Base-by-base conservation (phyloP, 768 basidiomycete genomes). In the Lactifluus echinatus region DNA sequence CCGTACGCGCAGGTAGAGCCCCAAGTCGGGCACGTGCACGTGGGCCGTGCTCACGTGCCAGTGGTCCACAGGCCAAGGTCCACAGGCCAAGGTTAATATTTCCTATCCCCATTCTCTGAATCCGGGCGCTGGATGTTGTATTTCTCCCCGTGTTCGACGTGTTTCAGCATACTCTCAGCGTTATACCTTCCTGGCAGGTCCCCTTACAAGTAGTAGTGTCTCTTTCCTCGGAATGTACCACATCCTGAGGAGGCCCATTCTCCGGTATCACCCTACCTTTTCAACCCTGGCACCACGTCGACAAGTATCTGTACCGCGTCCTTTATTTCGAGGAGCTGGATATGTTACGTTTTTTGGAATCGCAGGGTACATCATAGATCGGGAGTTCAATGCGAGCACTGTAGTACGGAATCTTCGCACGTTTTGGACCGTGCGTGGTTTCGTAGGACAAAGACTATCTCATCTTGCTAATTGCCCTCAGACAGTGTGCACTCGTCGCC, bases 401-500 rank as follows among this genome's bases (percentile, higher is more conserved):
- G 63, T 79, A 2, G 64, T 63, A 4, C 68, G 81, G 53, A 81
- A 77, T 65, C 46, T 76, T 49, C 70, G 77, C 36, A 81, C 80
- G 2, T 66, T 76, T 8, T 79, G 74, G 71, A 72, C 76, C 36
- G 80, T 81, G 67, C 69, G 73, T 69, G 24, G 10, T 42, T 40
- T 19, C 43, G 42, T 29, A 12, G 31, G 23, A 39, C 43, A 21
- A 39, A 14, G 37, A 3, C 33, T 21, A 33, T 31, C 17, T 2
- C 24, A 15, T 24, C 49, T 26, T 4, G 37, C 42, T 51, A 29
- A 31, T 7, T 4, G 28, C 29, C 45, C 7, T 49, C 21, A 39
- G 3, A 19, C 19, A 87, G 85, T 89, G 87, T 61, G 75, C 80
- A 11, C 66, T 82, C 57, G 85, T 90, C 46, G 85, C 86, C 6